Base-by-base conservation (phyloP, 2,329 filamentous ascomycete species). In the Ceratocystis lukuohia region DNA sequence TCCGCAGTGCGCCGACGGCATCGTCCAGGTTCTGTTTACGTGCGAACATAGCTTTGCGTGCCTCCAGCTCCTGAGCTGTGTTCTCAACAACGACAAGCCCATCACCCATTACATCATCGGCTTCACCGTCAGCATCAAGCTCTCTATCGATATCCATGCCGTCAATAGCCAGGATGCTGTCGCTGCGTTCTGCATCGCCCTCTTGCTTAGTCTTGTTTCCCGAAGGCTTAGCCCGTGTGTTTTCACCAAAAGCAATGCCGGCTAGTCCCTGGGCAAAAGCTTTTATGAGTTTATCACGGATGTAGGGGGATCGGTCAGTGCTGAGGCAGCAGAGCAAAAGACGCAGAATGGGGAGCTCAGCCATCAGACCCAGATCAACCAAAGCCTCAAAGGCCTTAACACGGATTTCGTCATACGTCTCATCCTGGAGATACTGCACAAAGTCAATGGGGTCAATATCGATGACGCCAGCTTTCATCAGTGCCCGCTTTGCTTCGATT, bases 381-480 rank as follows among this genome's bases (percentile, higher is more conserved):
- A 88, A 74, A 8, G 82, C 80, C 70, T 87, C 82, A 66, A 84
- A 87, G 1, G 84, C 84, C 73, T 86, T 86, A 74, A 88, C 82
- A 25, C 85, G 82, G 64, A 88, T 83, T 46, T 80, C 74, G 69
- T 88, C 84, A 62, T 79, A 76, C 5, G 83, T 88, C 67, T 80
- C 83, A 70, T 88, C 85, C 70, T 86, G 81, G 8, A 87, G 76
- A 71, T 88, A 88, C 70, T 85, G 82, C 25, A 82, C 78, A 71
- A 87, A 87, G 67, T 84, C 80, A 46, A 82, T 70, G 0, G 80
- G 79, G 50, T 79, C 77, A 41, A 76, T 73, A 0, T 80, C 79
- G 44, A 87, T 85, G 17, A 87, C 80, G 17, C 81, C 79, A 2
- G 82, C 82, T 74, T 86, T 85, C 84, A 87, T 87, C 64, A 88